Conservation (phyloP, 805 yeast genomes). For the Candida yuanshanica region DNA sequence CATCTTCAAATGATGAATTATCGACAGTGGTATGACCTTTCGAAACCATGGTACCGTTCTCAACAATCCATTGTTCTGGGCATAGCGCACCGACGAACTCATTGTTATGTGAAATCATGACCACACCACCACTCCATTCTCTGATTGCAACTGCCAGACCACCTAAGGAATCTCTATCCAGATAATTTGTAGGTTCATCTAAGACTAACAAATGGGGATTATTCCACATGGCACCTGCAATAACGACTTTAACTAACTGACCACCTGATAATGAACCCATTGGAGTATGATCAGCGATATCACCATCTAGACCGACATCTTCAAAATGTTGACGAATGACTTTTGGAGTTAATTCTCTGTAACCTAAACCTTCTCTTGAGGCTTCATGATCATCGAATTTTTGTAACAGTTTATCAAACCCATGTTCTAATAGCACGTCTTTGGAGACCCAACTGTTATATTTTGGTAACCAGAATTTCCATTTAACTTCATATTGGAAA, state of each 20-base stretch:
- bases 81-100: conserved; percentile 97
- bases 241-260: conserved; percentile 95
- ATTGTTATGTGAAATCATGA: conserved; percentile 95
- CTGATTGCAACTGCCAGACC: conserved; percentile 96
- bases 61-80: conserved; percentile 98
- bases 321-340: conserved; percentile 96
- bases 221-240: conserved; percentile 99
- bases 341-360: conserved; percentile 87
- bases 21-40: conserved; percentile 78
- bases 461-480: conserved; percentile 89
- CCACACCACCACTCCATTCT: conserved; percentile 98
- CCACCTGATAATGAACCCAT: conserved; percentile 97
- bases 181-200: conserved; percentile 97
- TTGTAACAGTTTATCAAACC: conserved; percentile 87
- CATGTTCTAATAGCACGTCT: conserved; percentile 73
- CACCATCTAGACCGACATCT: conserved; percentile 96
- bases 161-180: conserved; percentile 96
- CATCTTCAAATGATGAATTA: conserved; percentile 75
- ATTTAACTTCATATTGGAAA: conserved; percentile 94
- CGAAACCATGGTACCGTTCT: conserved; percentile 82
- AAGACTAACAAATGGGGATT: conserved; percentile 94
- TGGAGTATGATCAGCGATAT: conserved; percentile 97
- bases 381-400: conserved; percentile 99
- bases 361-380: conserved; percentile 97
- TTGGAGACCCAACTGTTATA: conserved; percentile 91